Conservation (phyloP, 257 asterid species). For the Salvia rosmarinus region DNA sequence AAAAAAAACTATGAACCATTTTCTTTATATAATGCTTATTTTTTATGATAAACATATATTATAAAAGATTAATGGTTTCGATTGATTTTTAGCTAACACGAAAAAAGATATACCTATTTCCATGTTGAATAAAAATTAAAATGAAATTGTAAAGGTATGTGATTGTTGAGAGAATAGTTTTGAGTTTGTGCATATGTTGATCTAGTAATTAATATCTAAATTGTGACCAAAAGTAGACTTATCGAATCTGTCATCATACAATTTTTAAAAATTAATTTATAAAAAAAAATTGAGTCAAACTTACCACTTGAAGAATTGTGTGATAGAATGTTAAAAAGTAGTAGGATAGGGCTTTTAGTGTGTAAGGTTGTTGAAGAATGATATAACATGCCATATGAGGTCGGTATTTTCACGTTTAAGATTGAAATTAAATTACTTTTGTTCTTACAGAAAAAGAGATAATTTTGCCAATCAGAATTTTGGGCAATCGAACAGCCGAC, state of each 20-base stretch:
- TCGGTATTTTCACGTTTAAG: neutral
- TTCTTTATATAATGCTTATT: no score
- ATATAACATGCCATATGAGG: neutral
- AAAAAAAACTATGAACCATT: no score
- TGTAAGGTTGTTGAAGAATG: slow-evolving; percentile 10
- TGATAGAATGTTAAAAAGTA: neutral
- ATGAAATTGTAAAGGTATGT: neutral
- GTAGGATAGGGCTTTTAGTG: neutral
- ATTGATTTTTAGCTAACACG: no score
- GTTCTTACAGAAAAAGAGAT: neutral
- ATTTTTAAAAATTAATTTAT: no score
- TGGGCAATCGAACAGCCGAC: neutral
- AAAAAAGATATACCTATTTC: no score
- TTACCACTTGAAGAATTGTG: neutral
- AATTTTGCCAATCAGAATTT: neutral
- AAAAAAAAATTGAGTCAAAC: neutral
- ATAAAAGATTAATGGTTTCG: no score
- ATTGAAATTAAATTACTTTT: neutral
- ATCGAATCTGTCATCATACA: no score
- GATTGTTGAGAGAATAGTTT: neutral
- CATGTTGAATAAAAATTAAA: neutral
- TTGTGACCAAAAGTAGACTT: no score
- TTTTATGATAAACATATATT: no score
- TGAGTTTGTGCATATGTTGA: no score
- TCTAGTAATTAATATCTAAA: no score